Conservation (phyloP, 164 flowering plant species). For the Tinospora cordifolia region DNA sequence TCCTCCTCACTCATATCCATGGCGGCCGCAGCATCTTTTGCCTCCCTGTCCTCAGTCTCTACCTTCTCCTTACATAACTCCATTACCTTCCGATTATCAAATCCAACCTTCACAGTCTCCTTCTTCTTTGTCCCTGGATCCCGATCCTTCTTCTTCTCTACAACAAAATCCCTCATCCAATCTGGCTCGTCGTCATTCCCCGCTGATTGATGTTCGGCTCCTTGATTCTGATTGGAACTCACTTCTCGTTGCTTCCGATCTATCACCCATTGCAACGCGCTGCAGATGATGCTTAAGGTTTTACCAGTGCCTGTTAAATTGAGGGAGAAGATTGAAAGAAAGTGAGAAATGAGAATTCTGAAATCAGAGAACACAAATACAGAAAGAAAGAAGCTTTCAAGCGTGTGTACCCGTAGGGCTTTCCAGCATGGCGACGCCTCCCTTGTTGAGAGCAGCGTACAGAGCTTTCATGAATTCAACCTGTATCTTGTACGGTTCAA, state of each 20-base stretch:
- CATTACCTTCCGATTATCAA: constrained; percentile 10
- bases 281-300: constrained; percentile 89
- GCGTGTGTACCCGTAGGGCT: constrained; percentile 80
- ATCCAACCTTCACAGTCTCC: constrained; percentile 18
- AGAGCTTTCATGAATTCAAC: constrained; percentile 85
- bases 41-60: constrained; percentile 15
- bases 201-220: constrained; percentile 15
- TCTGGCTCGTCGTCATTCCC: constrained; percentile 72
- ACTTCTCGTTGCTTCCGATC: constrained; percentile 37
- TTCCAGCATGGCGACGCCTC: constrained; percentile 93
- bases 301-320: constrained; percentile 70
- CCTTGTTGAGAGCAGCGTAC: constrained; percentile 51
- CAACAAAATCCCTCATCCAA: constrained; percentile 70
- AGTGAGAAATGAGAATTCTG: neutral
- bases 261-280: constrained; percentile 81
- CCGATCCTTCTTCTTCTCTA: constrained; percentile 11
- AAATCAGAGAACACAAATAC: neutral
- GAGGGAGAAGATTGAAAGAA: too few species aligned
- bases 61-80: constrained; percentile 13
- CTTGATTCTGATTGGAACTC: constrained; percentile 9
- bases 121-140: neutral
- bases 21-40: constrained; percentile 12
- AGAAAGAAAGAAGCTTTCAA: constrained; percentile 5
- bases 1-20: constrained; percentile 39
- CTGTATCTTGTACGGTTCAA: constrained; percentile 78